These are phyloP conservation scores for Teunomyces stri DNA, from an alignment of 805 yeast species.

Conservation along the genomic window DNA sequence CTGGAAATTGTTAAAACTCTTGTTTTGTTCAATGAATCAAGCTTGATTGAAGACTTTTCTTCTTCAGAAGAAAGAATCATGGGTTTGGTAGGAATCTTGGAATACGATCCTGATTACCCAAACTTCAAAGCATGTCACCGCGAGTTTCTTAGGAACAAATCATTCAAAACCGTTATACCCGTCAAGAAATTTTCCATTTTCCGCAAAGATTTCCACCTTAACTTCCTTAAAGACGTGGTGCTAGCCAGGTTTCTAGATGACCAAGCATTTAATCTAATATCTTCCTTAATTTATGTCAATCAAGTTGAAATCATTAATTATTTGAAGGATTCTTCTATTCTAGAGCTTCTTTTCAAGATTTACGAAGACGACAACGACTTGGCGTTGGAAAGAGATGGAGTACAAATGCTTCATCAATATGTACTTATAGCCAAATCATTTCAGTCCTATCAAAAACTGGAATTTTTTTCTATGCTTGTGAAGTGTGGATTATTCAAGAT, in stretches of 20 bases:
- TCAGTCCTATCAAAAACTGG: conserved; percentile 58
- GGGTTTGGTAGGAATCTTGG: conserved; percentile 76
- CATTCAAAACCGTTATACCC: conserved; percentile 70
- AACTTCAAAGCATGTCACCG: conserved; percentile 77
- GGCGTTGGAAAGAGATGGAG: conserved; percentile 56
- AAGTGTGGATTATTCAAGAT: conserved; percentile 67
- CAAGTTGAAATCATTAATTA: conserved; percentile 65
- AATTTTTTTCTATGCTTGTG: conserved; percentile 62
- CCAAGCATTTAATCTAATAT: conserved; percentile 62
- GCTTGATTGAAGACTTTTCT: conserved; percentile 33
- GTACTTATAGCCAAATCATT: conserved; percentile 68
- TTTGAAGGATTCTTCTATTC: conserved; percentile 50
- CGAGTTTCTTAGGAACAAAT: conserved; percentile 53
- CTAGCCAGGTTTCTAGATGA: conserved; percentile 82
- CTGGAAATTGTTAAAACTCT: conserved; percentile 73
- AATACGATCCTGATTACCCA: conserved; percentile 86
- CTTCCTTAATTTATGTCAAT: conserved; percentile 64
- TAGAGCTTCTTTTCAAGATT: conserved; percentile 56
- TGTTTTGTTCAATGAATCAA: conserved; percentile 64
- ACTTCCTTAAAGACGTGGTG: conserved; percentile 83
- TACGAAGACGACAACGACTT: conserved; percentile 33
- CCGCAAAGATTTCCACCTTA: conserved; percentile 72
- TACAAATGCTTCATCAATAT: conserved; percentile 76
- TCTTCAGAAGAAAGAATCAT: conserved; percentile 29
- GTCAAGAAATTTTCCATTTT: conserved; percentile 50